Evolutionary conservation across 139 green algal species (phyloP).

Genomic region (Chlorella sorokiniana): DNA sequence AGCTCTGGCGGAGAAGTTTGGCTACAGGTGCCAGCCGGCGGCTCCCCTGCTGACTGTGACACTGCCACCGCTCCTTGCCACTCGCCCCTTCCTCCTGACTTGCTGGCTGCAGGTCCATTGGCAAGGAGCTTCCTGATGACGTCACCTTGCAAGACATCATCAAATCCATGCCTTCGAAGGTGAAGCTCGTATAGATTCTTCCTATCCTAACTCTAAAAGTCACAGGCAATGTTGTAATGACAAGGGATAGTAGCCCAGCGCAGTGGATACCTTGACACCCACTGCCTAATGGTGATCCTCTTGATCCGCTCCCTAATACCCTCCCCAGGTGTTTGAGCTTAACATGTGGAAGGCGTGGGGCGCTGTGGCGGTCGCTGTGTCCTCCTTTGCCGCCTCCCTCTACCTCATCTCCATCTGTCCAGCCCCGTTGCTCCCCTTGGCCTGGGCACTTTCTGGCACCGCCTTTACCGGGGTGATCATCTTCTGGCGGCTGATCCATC

Average conservation of each 20-base stretch:
- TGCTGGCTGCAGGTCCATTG: neutral
- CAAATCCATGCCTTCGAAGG: slow-evolving; percentile 78
- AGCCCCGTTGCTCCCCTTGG: slow-evolving; percentile 92
- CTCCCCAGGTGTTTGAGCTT: slow-evolving; percentile 82
- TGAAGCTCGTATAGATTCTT: slow-evolving; percentile 36
- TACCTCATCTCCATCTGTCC: slow-evolving; percentile 85
- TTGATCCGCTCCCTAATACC: neutral
- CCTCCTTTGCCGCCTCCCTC: slow-evolving; percentile 64
- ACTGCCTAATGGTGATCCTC: too few species aligned
- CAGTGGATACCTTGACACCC: too few species aligned
- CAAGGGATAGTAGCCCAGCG: too few species aligned
- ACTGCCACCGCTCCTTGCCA: neutral
- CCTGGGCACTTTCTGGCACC: slow-evolving; percentile 88
- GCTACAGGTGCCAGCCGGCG: neutral
- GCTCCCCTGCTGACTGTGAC: neutral
- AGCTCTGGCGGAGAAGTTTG: slow-evolving; percentile 20
- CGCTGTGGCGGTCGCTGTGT: slow-evolving; percentile 65
- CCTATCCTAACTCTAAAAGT: too few species aligned
- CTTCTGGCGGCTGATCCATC: too few species aligned
- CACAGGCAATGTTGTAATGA: too few species aligned
- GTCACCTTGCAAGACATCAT: slow-evolving; percentile 87
- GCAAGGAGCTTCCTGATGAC: slow-evolving; percentile 72
- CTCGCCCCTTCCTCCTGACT: neutral
- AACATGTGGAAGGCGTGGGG: slow-evolving; percentile 81
- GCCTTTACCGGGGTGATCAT: slow-evolving; percentile 86